Evolutionary conservation across 1,284 basidiomycete genomes (phyloP), one percentile per base, ranked within the genome.

Genomic region (Agaricales sp.): DNA sequence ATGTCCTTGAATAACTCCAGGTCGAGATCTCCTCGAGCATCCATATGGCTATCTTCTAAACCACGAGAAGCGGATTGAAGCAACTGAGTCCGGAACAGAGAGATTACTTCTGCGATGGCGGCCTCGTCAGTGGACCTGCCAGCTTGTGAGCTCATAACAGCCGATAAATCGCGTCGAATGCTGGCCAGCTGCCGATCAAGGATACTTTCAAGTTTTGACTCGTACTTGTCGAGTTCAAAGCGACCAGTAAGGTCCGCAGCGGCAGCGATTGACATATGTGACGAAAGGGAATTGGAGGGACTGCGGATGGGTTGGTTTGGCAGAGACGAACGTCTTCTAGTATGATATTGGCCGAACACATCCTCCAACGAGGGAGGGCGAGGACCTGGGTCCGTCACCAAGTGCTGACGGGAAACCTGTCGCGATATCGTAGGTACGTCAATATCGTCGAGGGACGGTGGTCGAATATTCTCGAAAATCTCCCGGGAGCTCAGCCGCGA

Each of bases 11-110:
- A 73, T 52, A 87, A 66, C 60, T 87, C 80, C 57, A 87, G 78
- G 64, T 89, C 86, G 21, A 87, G 65, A 54, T 88, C 86, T 22
- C 82, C 84, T 19, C 77, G 75, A 22, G 80, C 84, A 59, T 87
- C 82, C 65, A 76, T 67, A 56, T 76, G 76, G 52, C 73, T 77
- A 46, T 83, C 80, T n/a, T 84, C 80, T 51, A 81, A 57, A 16
- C 73, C 70, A 25, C 71, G 68, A 4, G 69, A 65, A 0, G 79
- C 78, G 2, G 78, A 77, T 23, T 82, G 78, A 49, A 77, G 76
- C 8, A 87, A 64, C 54, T 86, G 82, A 11, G 74, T 66, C 2
- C 80, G 71, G 70, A 87, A 82, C 51, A 85, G 65, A 2, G 78
- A 67, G 35, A 86, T 69, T 1, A 86, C 74, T 53, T 87, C 85